These are phyloP conservation scores for Sporisorium scitamineum DNA, from an alignment of 1,284 basidiomycete genomes.

Conservation along the genomic window DNA sequence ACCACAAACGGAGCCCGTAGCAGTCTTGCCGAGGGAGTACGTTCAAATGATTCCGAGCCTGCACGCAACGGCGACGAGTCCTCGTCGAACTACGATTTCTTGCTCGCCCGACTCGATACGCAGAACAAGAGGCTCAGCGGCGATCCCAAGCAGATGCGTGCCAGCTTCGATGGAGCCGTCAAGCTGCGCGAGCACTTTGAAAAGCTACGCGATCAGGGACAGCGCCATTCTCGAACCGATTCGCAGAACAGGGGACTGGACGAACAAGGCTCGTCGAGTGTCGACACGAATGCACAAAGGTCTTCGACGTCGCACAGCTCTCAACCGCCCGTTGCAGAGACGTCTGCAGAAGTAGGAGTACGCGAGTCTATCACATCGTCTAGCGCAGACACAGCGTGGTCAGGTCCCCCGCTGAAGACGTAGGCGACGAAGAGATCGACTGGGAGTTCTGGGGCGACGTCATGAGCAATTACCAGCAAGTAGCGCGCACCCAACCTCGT, in stretches of 20 bases:
- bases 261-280: constrained; percentile 8
- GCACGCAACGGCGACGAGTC: constrained; percentile 9
- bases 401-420: constrained; percentile 44
- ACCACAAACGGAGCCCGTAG: constrained; percentile 27
- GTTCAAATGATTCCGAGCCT: constrained; percentile 15
- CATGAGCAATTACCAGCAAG: constrained; percentile 74
- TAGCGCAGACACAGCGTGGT: constrained; percentile 15
- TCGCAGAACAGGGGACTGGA: constrained; percentile 21
- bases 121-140: constrained; percentile 59
- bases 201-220: constrained; percentile 50
- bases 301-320: constrained; percentile 1
- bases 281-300: constrained; percentile 6
- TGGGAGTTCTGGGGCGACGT: constrained; percentile 96
- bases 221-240: constrained; percentile 30
- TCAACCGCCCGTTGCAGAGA: background rate
- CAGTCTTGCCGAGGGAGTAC: constrained; percentile 10
- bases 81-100: constrained; percentile 56
- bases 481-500: constrained; percentile 72
- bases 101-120: constrained; percentile 54
- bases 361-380: constrained; percentile 8
- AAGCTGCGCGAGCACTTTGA: constrained; percentile 65
- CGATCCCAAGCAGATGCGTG: constrained; percentile 60
- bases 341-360: background rate
- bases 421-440: constrained; percentile 64
- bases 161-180: constrained; percentile 60